A percentile compares a stretch with the other conserved stretches of the same genome.
Evolutionary conservation across 179 eudicot species (phyloP).

Genomic region (Silene vulgaris): DNA sequence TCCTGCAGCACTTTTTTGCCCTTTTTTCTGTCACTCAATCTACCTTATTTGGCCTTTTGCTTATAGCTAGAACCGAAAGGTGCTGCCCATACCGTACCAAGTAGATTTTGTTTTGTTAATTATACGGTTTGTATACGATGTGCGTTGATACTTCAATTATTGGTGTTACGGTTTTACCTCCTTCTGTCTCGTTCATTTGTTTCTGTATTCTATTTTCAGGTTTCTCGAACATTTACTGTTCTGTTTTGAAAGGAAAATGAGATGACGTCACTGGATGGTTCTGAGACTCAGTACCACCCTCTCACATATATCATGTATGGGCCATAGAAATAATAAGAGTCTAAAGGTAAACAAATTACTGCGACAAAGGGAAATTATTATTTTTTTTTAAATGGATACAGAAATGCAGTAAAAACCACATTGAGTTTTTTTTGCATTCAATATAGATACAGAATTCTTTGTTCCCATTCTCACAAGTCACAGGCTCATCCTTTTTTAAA

Average conservation of each 20-base stretch:
- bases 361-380: conserved; percentile 1
- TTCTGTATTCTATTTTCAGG: neutral
- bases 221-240: neutral
- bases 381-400: neutral
- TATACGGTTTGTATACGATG: neutral
- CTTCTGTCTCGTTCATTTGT: neutral
- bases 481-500: neutral
- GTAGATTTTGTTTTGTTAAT: conserved; percentile 1
- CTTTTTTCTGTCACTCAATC: conserved; percentile 16
- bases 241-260: no score
- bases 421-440: conserved; percentile 17
- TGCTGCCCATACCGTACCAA: conserved; percentile 28
- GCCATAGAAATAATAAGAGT: no score
- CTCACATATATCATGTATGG: no score
- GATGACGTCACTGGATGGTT: no score
- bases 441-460: conserved; percentile 2
- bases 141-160: neutral
- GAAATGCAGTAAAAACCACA: conserved; percentile 18
- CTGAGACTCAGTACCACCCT: no score
- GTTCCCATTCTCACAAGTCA: conserved; percentile 4
- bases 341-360: neutral
- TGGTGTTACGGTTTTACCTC: neutral
- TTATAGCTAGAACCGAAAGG: conserved; percentile 6
- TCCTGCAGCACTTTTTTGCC: neutral
- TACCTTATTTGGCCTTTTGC: conserved; percentile 22